Evolutionary conservation across 2,329 filamentous ascomycete genomes (phyloP).

Genomic region (Thelonectria discophora): DNA sequence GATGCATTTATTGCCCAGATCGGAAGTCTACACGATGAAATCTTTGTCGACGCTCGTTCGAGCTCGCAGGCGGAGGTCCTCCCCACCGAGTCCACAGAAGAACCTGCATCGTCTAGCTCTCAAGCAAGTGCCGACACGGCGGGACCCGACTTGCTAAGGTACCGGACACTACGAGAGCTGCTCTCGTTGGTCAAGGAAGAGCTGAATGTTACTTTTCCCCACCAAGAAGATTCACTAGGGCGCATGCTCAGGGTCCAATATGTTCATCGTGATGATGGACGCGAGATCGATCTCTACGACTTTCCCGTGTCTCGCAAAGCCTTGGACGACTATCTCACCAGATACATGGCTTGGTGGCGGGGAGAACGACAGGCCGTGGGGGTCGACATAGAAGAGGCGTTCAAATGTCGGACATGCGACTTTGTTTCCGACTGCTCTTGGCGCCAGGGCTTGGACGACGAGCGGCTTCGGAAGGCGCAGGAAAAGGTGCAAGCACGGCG

Average conservation of each 20-base stretch:
- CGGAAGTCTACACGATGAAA: conserved; percentile 71
- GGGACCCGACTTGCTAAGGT: conserved; percentile 53
- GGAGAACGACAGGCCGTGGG: conserved; percentile 77
- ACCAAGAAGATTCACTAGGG: conserved; percentile 58
- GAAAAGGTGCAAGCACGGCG: conserved; percentile 37
- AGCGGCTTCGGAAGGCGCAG: conserved; percentile 48
- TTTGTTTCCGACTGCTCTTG: conserved; percentile 83
- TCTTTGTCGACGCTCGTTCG: conserved; percentile 62
- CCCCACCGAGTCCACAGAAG: conserved; percentile 19
- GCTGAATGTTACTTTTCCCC: conserved; percentile 61
- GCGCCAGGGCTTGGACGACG: conserved; percentile 74
- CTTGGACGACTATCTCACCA: conserved; percentile 71
- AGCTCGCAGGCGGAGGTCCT: conserved; percentile 43
- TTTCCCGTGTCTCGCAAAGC: conserved; percentile 72
- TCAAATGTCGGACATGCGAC: conserved; percentile 87
- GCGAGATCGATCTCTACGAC: conserved; percentile 63
- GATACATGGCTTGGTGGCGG: conserved; percentile 88
- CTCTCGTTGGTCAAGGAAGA: conserved; percentile 57
- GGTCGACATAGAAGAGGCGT: conserved; percentile 84
- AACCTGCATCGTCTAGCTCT: conserved; percentile 27
- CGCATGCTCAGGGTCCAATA: conserved; percentile 64
- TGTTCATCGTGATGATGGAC: conserved; percentile 61
- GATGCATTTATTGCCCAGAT: conserved; percentile 82
- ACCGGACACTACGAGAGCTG: conserved; percentile 59
- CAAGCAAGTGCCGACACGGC: conserved; percentile 32